phyloP scores from a whole-genome alignment of 306 rosid species.

The Quercus alba region DNA sequence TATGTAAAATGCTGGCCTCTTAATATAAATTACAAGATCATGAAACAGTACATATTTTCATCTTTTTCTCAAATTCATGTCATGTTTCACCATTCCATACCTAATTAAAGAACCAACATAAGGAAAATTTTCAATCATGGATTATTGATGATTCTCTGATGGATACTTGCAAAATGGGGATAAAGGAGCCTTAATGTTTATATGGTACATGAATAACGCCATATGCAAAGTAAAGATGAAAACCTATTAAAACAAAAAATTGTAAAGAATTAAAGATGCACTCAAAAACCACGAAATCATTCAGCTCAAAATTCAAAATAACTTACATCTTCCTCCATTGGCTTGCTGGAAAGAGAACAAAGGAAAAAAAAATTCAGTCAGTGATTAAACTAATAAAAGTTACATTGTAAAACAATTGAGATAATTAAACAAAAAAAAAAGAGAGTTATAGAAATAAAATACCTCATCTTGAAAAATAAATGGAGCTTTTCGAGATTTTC shows the following conservation, averaged over 20 bases:
- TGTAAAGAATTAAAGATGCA: neutral
- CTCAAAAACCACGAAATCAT: neutral
- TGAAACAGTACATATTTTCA: neutral
- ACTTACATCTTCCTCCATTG: conserved; percentile 94
- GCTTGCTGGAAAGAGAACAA: conserved; percentile 32
- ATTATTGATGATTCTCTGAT: neutral
- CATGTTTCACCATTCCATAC: neutral
- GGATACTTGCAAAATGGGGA: neutral
- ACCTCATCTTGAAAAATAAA: conserved; percentile 32
- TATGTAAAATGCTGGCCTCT: neutral
- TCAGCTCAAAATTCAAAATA: neutral
- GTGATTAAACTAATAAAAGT: neutral
- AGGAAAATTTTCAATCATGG: neutral
- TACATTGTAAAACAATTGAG: neutral
- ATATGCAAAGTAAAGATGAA: neutral
- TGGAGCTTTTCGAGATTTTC: neutral
- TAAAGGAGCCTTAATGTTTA: neutral
- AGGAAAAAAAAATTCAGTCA: neutral
- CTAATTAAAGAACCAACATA: neutral
- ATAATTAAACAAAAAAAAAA: neutral
- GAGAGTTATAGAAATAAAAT: neutral
- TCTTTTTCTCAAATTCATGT: neutral
- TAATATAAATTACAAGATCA: neutral
- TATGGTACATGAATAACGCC: neutral
- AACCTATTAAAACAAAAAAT: neutral